Base-by-base conservation (phyloP, 2,329 filamentous ascomycete genomes). In the Botrytis cinerea region DNA sequence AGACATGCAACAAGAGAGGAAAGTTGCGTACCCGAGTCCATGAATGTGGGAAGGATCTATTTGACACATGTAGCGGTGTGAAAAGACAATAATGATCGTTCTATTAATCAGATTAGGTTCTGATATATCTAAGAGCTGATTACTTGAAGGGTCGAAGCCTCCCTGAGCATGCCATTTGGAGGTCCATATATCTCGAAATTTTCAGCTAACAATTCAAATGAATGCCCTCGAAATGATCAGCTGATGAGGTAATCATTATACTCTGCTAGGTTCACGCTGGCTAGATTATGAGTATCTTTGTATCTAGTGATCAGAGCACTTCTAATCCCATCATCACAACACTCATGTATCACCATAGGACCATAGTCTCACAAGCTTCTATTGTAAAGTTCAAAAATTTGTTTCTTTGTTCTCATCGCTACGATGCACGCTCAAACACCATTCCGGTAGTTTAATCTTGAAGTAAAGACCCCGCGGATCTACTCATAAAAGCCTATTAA, bases 1-100 rank as follows among this genome's bases (percentile, higher is more conserved):
- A 68, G 64, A 57, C 9, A 20, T 68, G 66, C 66, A 68, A 68
- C 66, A 68, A 68, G 40, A 67, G 38, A 32, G 48, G 4, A 16
- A 20, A 25, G 2, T 57, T 32, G 2, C 14, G 43, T 14, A 57
- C n/a, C 35, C 25, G 18, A 12, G 35, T 68, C 63, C 35, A 43
- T 43, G 66, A 35, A 43, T 12, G 12, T 32, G 46, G 48, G 40
- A 72, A 35, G 20, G 46, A 20, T 38, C n/a, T n/a, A 22, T 10
- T 64, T n/a, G 18, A 16, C 25, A 10, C 20, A 51, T 51, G n/a
- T 43, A 20, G 35, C 25, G 32, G 59, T 28, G 57, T 63, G 40
- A 40, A 35, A 32, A 43, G 69, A 43, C 35, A 57, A 38, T 16
- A 4, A 10, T 12, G n/a, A 28, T 43, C 7, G n/a, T 40, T 57